Evolutionary conservation across 2,329 filamentous ascomycete genomes (phyloP).

Genomic region (Trichoderma sp.): DNA sequence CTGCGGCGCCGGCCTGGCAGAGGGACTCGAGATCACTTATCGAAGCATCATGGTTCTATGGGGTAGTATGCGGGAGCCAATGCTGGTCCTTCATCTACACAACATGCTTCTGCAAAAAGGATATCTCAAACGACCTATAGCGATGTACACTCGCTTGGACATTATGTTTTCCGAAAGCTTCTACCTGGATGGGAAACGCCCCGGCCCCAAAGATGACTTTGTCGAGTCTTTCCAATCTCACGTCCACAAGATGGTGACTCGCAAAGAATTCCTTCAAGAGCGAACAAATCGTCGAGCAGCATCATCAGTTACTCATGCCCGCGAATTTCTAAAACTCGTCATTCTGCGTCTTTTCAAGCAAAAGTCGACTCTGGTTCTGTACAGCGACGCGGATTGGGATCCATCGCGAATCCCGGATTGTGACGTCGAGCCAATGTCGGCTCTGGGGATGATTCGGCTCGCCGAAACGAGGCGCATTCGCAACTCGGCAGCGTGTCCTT

Average conservation of each 20-base stretch:
- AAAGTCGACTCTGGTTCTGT: constrained; percentile 33
- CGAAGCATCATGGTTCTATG: constrained; percentile 34
- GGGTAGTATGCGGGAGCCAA: constrained; percentile 40
- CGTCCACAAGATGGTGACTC: neutral
- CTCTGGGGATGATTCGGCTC: constrained; percentile 30
- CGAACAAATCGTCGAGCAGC: neutral
- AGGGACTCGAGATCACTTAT: constrained; percentile 42
- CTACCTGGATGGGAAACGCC: constrained; percentile 18
- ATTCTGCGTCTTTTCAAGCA: constrained; percentile 33
- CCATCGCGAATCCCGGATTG: constrained; percentile 36
- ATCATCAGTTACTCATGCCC: neutral
- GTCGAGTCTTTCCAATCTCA: neutral
- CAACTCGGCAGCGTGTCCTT: constrained; percentile 28
- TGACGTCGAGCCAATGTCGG: constrained; percentile 28
- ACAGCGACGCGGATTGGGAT: constrained; percentile 35
- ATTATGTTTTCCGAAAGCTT: constrained; percentile 20
- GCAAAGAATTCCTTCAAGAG: neutral
- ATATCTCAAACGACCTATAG: constrained; percentile 35
- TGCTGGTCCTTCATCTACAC: constrained; percentile 43
- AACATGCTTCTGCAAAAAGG: constrained; percentile 45
- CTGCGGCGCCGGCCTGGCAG: constrained; percentile 44
- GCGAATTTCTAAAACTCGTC: neutral
- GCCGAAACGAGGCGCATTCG: constrained; percentile 25
- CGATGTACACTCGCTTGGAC: constrained; percentile 32
- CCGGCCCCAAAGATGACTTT: constrained; percentile 22